Percentiles rank a stretch among this genome's conserved stretches.
These are phyloP conservation scores for Trichoderma oligosporum DNA, from an alignment of 2,329 filamentous ascomycete species.

Conservation along the genomic window DNA sequence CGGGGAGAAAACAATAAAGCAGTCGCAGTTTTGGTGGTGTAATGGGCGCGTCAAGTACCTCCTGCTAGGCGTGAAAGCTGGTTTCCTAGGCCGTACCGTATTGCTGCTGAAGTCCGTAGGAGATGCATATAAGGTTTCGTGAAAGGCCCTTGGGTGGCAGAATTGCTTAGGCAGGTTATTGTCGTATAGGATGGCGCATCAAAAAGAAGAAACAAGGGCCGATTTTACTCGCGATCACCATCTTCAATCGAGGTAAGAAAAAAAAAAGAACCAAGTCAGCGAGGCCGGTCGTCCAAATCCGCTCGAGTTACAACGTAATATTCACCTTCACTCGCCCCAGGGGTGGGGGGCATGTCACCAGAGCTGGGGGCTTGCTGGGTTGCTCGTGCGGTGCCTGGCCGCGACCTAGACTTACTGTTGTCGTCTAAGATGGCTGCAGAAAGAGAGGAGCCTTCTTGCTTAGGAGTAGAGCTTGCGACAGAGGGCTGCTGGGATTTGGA, in stretches of 20 bases:
- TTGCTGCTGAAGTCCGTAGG: background rate
- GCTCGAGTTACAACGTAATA: conserved; percentile 40
- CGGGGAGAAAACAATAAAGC: background rate
- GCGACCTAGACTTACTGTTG: conserved; percentile 42
- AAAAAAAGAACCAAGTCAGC: conserved; percentile 31
- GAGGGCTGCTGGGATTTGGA: conserved; percentile 17
- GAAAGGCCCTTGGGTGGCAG: background rate
- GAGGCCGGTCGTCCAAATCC: conserved; percentile 30
- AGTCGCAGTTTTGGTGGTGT: background rate
- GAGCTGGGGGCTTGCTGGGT: conserved; percentile 49
- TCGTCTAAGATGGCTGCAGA: conserved; percentile 25
- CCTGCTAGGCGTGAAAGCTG: background rate
- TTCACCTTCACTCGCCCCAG: conserved; percentile 61
- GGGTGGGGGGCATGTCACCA: conserved; percentile 58
- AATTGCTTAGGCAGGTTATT: no score
- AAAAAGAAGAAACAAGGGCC: background rate
- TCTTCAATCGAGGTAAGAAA: conserved; percentile 28
- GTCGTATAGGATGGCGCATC: conserved; percentile 7
- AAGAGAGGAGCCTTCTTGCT: conserved; percentile 19
- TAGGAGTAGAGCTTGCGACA: conserved; percentile 4
- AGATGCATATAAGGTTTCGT: background rate
- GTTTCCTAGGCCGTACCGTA: background rate
- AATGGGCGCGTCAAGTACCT: background rate
- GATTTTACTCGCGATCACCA: conserved; percentile 36
- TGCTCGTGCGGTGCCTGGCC: conserved; percentile 52